These are phyloP conservation scores for Orbilia blumenaviensis DNA, from an alignment of 2,329 filamentous ascomycete genomes.

Conservation along the genomic window DNA sequence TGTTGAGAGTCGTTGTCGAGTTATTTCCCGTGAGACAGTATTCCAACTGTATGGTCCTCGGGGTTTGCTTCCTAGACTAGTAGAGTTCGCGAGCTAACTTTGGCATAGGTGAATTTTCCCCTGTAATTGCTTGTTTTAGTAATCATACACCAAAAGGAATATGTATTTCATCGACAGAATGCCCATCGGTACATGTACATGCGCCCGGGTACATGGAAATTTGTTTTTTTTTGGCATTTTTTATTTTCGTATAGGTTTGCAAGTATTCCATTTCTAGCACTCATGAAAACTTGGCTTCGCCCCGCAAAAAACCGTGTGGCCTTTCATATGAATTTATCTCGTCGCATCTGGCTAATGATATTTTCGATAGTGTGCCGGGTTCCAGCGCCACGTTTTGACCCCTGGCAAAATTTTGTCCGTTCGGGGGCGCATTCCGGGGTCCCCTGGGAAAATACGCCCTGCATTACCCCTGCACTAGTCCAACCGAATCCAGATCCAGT, in stretches of 20 bases:
- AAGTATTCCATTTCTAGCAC: no score
- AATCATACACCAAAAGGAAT: not conserved
- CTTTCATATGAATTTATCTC: no score
- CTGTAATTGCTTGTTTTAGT: not conserved
- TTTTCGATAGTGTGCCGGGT: no score
- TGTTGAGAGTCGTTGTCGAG: no score
- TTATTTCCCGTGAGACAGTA: not conserved
- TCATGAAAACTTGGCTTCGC: no score
- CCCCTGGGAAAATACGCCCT: not conserved
- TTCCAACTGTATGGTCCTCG: not conserved
- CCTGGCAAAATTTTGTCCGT: not conserved
- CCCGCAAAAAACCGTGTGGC: no score
- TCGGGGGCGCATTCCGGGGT: not conserved
- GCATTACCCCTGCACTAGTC: not conserved
- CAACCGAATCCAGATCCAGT: no score
- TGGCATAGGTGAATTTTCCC: not conserved
- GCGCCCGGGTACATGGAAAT: no score
- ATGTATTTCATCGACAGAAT: not conserved
- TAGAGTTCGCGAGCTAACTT: not conserved
- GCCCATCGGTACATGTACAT: no score
- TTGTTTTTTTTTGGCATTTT: not conserved
- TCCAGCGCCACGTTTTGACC: slow-evolving; percentile 20
- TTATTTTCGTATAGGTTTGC: not conserved
- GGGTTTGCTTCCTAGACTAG: not conserved
- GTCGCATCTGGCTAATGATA: no score